phyloP scores from a whole-genome alignment of 2,329 filamentous ascomycete genomes.

The Podosphaera leucotricha region DNA sequence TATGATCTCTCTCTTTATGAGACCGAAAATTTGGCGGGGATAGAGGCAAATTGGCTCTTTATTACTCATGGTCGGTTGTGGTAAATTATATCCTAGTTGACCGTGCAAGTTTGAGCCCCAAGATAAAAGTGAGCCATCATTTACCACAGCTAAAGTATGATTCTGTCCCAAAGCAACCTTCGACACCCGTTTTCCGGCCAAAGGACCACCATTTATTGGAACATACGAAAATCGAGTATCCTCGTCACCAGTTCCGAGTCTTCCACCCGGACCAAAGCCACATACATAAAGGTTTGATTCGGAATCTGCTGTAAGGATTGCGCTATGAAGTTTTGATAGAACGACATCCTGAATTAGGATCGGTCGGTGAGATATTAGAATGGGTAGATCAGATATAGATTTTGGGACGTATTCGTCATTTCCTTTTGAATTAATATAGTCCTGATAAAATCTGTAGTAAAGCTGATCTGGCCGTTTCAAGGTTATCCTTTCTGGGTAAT shows the following conservation, averaged over 20 bases:
- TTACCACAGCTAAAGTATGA: constrained; percentile 66
- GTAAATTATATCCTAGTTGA: constrained; percentile 67
- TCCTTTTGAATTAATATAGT: constrained; percentile 27
- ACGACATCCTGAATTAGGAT: constrained; percentile 58
- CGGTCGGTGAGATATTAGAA: constrained; percentile 45
- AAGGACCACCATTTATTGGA: constrained; percentile 50
- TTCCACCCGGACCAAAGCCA: constrained; percentile 73
- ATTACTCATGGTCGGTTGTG: constrained; percentile 39
- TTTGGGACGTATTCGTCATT: constrained; percentile 9
- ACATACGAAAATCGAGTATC: constrained; percentile 70
- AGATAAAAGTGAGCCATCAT: constrained; percentile 75
- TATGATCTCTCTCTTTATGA: constrained; percentile 66
- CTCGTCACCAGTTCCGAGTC: constrained; percentile 74
- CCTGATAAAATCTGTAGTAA: constrained; percentile 46
- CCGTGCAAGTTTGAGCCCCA: constrained; percentile 79
- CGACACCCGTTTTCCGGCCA: constrained; percentile 49
- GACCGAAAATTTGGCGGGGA: constrained; percentile 76
- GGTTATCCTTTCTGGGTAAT: constrained; percentile 67
- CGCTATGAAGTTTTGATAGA: constrained; percentile 81
- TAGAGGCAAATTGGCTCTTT: constrained; percentile 63
- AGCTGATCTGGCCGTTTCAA: constrained; percentile 58
- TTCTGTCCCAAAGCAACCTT: constrained; percentile 77
- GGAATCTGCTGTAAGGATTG: constrained; percentile 65
- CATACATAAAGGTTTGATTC: constrained; percentile 82
- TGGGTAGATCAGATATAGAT: constrained; percentile 34